Base-by-base conservation (phyloP, 257 asterid genomes). In the Cruciata laevipes region DNA sequence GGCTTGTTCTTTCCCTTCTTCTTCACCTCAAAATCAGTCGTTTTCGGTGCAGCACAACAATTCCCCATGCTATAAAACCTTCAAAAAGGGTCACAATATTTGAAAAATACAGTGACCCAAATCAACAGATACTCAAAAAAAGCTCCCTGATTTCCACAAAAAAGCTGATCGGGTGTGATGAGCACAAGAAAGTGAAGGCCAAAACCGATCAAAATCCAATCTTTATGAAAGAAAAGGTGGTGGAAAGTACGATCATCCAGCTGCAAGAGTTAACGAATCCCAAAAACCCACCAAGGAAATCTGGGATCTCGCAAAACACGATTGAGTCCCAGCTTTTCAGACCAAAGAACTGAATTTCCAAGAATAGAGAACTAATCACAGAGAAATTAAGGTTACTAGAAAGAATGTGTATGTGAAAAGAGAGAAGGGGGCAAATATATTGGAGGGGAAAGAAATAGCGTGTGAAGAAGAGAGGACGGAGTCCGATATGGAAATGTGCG, bases 41-140 rank as follows among this genome's bases (percentile, higher is more conserved):
- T 72, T 57, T 69, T 2, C 5, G 85, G 83, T 18, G 2, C 68
- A 25, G 66, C 77, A 73, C 83, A 78, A 74, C 85, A 81, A 75
- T 78, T 78, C 11, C 83, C 81, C 79, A 78, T 71, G 12, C 55
- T 5, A 13, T 37, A 63, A 65, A 14, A 67, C 27, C 58, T 65
- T 59, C 18, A 12, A 51, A 51, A 61, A 25, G 56, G 70, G 67
- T 60, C 58, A 57, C 67, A 35, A 65, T 63, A 67, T 4, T 61
- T 32, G 64, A 20, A 21, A 49, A 51, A 47, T 30, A 66, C 57
- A 27, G 64, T 49, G 67, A 62, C 73, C 72, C 52, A 67, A 65
- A 67, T 12, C 63, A 5, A 5, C 24, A 37, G 17, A 21, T 70
- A 31, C 14, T 10, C 70, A 63, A 42, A 63, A 69, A 56, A n/a